Percentiles rank a stretch among this genome's conserved stretches.
These are phyloP conservation scores for Dicorynia guianensis DNA, from an alignment of 306 rosid genomes.

Conservation along the genomic window DNA sequence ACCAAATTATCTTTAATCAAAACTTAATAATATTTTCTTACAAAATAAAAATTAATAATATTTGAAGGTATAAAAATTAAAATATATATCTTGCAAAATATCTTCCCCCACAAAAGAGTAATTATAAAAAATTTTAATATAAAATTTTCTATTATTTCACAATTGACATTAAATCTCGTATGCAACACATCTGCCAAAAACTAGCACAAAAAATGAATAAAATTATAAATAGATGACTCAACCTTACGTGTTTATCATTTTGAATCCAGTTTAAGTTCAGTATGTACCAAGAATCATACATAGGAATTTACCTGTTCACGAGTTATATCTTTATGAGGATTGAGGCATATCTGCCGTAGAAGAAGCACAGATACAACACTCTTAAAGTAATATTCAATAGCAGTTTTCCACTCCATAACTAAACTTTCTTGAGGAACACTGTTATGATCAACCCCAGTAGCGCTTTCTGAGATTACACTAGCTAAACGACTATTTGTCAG, in stretches of 20 bases:
- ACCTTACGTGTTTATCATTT: not conserved
- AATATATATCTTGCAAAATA: too few relatives aligned
- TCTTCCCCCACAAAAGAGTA: too few relatives aligned
- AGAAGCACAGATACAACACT: constrained; percentile 73
- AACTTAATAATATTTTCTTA: too few relatives aligned
- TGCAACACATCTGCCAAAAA: too few relatives aligned
- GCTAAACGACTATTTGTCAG: constrained; percentile 49
- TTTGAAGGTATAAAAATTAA: too few relatives aligned
- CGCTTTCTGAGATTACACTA: constrained; percentile 43
- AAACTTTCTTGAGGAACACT: constrained; percentile 38
- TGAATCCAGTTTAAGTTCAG: not conserved
- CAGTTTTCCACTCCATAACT: constrained; percentile 66
- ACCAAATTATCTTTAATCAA: too few relatives aligned
- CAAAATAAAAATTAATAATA: too few relatives aligned
- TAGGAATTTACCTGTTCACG: constrained; percentile 66
- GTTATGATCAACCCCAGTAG: constrained; percentile 33
- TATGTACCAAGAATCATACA: not conserved
- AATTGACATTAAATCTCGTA: too few relatives aligned
- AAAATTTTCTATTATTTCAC: too few relatives aligned
- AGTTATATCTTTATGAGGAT: constrained; percentile 73
- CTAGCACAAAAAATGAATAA: not conserved
- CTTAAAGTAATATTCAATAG: constrained; percentile 70
- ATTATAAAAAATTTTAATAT: too few relatives aligned
- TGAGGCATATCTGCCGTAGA: constrained; percentile 69
- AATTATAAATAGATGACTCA: not conserved